Evolutionary conservation across 2,329 filamentous ascomycete species (phyloP).

Genomic region (Keithomyces neogunnii): DNA sequence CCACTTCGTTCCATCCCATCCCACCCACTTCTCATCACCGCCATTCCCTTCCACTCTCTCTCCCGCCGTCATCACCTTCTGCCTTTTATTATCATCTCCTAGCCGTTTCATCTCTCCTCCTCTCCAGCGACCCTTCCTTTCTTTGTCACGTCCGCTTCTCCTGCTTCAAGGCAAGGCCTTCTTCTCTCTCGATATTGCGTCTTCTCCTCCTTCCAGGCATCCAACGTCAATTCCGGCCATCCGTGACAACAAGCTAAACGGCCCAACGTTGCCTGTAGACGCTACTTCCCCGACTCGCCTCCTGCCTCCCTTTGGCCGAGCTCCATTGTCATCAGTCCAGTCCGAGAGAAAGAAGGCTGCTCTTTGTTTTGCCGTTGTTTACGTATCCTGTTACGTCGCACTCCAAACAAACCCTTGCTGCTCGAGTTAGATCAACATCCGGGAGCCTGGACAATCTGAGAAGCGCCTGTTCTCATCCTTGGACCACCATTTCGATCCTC

Average conservation of each 20-base stretch:
- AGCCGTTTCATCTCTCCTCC: slow-evolving; percentile 17
- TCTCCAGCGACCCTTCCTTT: slow-evolving; percentile 14
- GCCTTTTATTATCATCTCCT: slow-evolving; percentile 23
- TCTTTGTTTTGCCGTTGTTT: slow-evolving; percentile 3
- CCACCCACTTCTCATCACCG: slow-evolving; percentile 26
- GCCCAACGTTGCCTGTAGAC: slow-evolving; percentile 10
- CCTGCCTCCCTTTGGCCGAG: slow-evolving; percentile 10
- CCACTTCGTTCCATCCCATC: slow-evolving; percentile 24
- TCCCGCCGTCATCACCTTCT: slow-evolving; percentile 20
- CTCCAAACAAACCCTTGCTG: neutral
- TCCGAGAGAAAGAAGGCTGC: slow-evolving; percentile 25
- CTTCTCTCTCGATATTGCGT: slow-evolving; percentile 27
- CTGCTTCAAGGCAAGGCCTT: slow-evolving; percentile 22
- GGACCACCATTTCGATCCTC: neutral
- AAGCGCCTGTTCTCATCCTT: neutral
- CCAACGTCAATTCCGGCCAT: neutral
- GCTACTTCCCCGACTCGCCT: slow-evolving; percentile 10
- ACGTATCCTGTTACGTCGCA: neutral
- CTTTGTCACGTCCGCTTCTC: slow-evolving; percentile 6
- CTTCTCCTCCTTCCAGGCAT: slow-evolving; percentile 10
- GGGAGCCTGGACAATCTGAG: neutral
- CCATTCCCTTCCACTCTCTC: slow-evolving; percentile 20
- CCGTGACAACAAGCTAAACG: slow-evolving; percentile 5
- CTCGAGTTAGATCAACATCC: neutral
- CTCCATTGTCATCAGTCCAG: slow-evolving; percentile 10